Base-by-base conservation (phyloP, 306 rosid species). In the Senna siamea region DNA sequence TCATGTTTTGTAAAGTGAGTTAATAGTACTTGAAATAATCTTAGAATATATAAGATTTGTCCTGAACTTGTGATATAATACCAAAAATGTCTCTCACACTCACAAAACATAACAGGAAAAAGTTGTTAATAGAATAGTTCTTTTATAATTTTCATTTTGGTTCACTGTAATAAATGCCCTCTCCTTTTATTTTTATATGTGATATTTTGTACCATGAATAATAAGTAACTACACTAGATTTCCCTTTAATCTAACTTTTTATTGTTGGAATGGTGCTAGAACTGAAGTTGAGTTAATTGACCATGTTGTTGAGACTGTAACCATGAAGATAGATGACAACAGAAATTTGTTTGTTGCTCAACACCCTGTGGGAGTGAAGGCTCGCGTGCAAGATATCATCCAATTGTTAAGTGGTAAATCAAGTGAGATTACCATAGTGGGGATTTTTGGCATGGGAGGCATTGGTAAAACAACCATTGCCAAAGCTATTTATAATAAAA, bases 401-500 rank as follows among this genome's bases (percentile, higher is more conserved):
- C 19, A 58, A 58, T 58, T 30, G 12, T 4, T 58, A 30, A 58
- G 19, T 2, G 32, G 20, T 6, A 58, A 30, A 58, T 28, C 64
- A 58, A 30, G 30, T 15, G 64, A 58, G 11, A 8, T 58, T 15
- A 2, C 30, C 22, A 14, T 58, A 0, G 20, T 1, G 13, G 64
- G 64, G 11, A 58, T 58, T 28, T 14, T 17, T 17, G 64, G 64
- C 6, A 58, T 58, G 64, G 64, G 64, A 10, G 64, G 64, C 0
- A 30, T 58, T 14, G 64, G 64, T 15, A 58, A 58, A 17, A 58
- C 64, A 12, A 58, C 64, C 1, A 15, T 30, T 58, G 64, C 64
- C 32, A 58, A 32, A 58, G 43, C 41, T 10, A 30, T 58, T 5
- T 60, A 35, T 2, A 60, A 35, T 60, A 4, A 60, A 35, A 41